Evolutionary conservation across 306 rosid species (phyloP).

Genomic region (Prosopis cineraria): DNA sequence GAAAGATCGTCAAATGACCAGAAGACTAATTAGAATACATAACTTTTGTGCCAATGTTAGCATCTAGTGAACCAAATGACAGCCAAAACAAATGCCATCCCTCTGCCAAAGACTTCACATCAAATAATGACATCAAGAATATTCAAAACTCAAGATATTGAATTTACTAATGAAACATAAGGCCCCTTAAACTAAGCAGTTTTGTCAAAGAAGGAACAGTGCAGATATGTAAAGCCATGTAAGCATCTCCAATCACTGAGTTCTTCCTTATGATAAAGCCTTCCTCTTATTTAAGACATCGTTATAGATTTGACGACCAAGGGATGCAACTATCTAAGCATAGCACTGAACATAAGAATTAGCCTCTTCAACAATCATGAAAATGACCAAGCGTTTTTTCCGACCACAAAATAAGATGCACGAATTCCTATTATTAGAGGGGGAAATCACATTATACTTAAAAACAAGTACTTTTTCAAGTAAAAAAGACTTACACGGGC

Average conservation of each 20-base stretch:
- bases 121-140: background rate
- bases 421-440: conserved; percentile 16
- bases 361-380: conserved; percentile 1
- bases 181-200: conserved; percentile 5
- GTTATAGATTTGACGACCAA: background rate
- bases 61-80: conserved; percentile 16
- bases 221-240: conserved; percentile 15
- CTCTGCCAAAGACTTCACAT: background rate
- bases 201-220: background rate
- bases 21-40: background rate
- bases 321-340: conserved; percentile 27
- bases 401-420: background rate
- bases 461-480: conserved; percentile 13
- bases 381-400: conserved; percentile 10
- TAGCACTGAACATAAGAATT: conserved; percentile 5
- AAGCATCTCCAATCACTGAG: conserved; percentile 24
- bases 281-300: background rate
- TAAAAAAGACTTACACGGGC: conserved; percentile 66
- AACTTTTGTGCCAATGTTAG: conserved; percentile 1
- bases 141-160: background rate
- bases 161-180: conserved; percentile 2
- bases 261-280: conserved; percentile 3
- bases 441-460: conserved; percentile 16
- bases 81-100: background rate
- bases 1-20: background rate